phyloP scores from a whole-genome alignment of 805 yeast species.

The Myxozyma monticola region DNA sequence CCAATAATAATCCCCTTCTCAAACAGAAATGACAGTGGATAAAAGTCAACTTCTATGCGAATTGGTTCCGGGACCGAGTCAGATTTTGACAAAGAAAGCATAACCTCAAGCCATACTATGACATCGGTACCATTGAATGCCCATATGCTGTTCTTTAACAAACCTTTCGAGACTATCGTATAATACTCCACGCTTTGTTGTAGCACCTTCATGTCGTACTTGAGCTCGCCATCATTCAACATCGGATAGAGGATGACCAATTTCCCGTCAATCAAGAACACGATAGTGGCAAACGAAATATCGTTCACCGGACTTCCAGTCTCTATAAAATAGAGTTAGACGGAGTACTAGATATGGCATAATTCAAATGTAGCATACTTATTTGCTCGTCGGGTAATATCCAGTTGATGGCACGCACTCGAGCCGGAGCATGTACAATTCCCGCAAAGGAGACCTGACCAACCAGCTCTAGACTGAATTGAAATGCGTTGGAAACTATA shows the following conservation, averaged over 20 bases:
- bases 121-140: constrained; percentile 44
- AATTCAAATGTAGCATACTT: background rate
- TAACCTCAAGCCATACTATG: constrained; percentile 28
- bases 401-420: constrained; percentile 42
- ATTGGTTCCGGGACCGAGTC: constrained; percentile 28
- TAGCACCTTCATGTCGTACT: constrained; percentile 34
- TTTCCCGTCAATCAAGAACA: constrained; percentile 43
- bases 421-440: constrained; percentile 42
- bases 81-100: constrained; percentile 8
- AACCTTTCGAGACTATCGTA: constrained; percentile 32
- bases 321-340: background rate
- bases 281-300: constrained; percentile 32
- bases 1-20: constrained; percentile 53
- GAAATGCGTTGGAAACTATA: constrained; percentile 26
- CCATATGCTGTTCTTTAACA: constrained; percentile 40
- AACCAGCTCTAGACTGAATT: constrained; percentile 35
- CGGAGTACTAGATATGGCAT: background rate
- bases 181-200: constrained; percentile 43
- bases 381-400: constrained; percentile 32
- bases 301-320: constrained; percentile 31
- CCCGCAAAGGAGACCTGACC: constrained; percentile 40
- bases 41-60: constrained; percentile 44
- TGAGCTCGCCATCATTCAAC: constrained; percentile 17
- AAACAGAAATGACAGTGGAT: constrained; percentile 51
- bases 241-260: constrained; percentile 36